Conservation (phyloP, 257 asterid species). For the Penstemon newberryi region DNA sequence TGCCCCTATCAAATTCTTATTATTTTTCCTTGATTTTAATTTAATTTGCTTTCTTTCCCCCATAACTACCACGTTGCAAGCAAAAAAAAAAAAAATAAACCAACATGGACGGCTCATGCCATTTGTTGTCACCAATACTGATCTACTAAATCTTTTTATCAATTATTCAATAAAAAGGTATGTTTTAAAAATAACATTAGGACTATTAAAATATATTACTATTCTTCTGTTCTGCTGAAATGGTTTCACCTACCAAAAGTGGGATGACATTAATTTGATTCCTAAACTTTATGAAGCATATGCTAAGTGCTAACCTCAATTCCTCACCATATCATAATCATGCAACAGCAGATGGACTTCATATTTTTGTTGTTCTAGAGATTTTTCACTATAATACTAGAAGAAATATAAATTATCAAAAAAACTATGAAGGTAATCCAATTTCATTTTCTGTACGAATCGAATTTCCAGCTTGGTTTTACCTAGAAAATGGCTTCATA, state of each 20-base stretch:
- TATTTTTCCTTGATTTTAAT: constrained; percentile 14
- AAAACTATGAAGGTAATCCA: too few relatives aligned
- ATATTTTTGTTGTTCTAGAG: neutral
- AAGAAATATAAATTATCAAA: too few relatives aligned
- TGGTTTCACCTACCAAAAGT: constrained; percentile 21
- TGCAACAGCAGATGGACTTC: neutral
- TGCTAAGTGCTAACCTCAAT: neutral
- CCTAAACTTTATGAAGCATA: neutral
- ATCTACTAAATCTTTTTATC: neutral
- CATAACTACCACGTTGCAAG: constrained; percentile 18
- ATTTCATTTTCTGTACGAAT: too few relatives aligned
- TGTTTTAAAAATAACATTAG: neutral
- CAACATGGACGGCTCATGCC: too few relatives aligned
- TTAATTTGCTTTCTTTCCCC: neutral
- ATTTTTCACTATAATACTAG: too few relatives aligned
- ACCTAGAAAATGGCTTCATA: too few relatives aligned
- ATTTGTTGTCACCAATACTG: too few relatives aligned
- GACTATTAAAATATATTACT: neutral
- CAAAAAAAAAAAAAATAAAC: too few relatives aligned
- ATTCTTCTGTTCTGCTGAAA: neutral
- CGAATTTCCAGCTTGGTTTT: too few relatives aligned
- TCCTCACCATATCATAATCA: neutral
- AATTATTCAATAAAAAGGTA: too few relatives aligned
- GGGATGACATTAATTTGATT: neutral
- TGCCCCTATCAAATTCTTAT: constrained; percentile 21